phyloP scores from a whole-genome alignment of 495 filamentous ascomycete genomes.

The Choiromyces venosus region DNA sequence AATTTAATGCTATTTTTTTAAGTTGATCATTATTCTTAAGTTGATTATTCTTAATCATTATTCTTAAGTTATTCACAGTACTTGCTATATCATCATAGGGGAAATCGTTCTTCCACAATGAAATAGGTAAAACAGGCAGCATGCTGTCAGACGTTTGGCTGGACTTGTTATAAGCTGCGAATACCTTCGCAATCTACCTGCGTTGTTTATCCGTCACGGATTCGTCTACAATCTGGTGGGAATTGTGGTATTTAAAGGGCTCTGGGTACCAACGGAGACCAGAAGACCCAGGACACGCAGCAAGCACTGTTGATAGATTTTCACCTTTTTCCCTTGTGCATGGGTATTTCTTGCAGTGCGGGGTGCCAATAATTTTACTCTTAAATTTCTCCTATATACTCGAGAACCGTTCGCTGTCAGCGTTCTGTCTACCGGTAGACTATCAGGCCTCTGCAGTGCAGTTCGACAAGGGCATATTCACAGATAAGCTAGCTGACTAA shows the following conservation, averaged over 20 bases:
- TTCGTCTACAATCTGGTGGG: too few relatives aligned
- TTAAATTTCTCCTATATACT: not conserved
- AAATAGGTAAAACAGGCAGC: too few relatives aligned
- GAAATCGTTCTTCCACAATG: too few relatives aligned
- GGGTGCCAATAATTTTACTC: not conserved
- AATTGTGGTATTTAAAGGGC: too few relatives aligned
- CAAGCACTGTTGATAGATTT: not conserved
- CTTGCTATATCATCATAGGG: not conserved
- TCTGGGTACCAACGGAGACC: not conserved
- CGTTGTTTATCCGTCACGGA: too few relatives aligned
- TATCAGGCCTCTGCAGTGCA: not conserved
- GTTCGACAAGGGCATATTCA: not conserved
- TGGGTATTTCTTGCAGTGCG: not conserved
- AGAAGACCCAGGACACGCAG: not conserved
- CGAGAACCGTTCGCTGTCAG: not conserved
- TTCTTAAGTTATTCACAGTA: not conserved
- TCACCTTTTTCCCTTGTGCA: not conserved
- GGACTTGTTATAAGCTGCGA: too few relatives aligned
- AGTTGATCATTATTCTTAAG: not conserved
- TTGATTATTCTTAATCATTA: not conserved
- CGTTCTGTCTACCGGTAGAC: not conserved
- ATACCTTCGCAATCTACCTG: too few relatives aligned
- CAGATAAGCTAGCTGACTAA: not conserved
- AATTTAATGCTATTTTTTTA: not conserved
- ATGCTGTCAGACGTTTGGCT: too few relatives aligned